phyloP scores from a whole-genome alignment of 768 basidiomycete species.

The Suillus bovinus region DNA sequence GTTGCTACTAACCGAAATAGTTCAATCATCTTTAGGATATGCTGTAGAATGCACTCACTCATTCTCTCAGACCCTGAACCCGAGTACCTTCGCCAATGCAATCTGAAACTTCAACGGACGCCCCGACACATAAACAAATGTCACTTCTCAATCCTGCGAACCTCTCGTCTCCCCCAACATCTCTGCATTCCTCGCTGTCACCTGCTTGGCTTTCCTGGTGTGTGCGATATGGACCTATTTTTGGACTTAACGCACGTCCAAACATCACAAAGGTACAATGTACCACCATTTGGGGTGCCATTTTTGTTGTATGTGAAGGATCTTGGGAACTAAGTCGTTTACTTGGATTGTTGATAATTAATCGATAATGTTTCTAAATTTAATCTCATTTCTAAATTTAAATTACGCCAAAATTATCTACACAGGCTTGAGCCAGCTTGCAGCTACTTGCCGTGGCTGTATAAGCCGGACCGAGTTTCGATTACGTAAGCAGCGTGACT shows the following conservation, averaged over 20 bases:
- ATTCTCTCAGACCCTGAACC: no score
- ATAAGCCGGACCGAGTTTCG: neutral
- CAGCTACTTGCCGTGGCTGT: neutral
- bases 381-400: neutral
- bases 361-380: neutral
- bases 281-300: neutral
- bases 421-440: neutral
- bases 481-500: neutral
- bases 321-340: neutral
- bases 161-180: neutral
- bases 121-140: no score
- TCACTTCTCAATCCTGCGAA: neutral
- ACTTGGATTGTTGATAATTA: neutral
- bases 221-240: neutral
- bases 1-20: no score
- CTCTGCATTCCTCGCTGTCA: neutral
- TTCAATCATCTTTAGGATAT: no score
- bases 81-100: no score
- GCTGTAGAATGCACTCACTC: no score
- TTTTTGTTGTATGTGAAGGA: neutral
- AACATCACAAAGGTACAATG: neutral
- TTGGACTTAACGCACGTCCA: neutral
- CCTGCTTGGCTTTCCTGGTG: neutral
- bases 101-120: no score
- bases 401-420: neutral